A percentile compares a stretch with the other conserved stretches of the same genome.
Evolutionary conservation across 2,329 filamentous ascomycete genomes (phyloP).

Genomic region (Fonsecaea multimorphosa): DNA sequence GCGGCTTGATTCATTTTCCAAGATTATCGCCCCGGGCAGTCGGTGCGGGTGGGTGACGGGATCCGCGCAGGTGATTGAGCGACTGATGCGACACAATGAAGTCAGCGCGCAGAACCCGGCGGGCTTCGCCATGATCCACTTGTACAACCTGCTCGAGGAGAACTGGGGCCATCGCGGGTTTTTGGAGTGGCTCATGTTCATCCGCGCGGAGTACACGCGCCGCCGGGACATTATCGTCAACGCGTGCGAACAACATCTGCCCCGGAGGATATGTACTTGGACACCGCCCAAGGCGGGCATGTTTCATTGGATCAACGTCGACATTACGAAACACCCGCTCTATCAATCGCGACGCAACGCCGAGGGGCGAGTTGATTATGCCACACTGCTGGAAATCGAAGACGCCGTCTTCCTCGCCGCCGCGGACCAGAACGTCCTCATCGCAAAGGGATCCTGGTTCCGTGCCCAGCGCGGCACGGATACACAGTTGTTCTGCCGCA

Average conservation of each 20-base stretch:
- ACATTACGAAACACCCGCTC: slow-evolving; percentile 53
- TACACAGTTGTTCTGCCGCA: slow-evolving; percentile 80
- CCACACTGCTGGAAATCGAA: slow-evolving; percentile 65
- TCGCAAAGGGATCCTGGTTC: slow-evolving; percentile 92
- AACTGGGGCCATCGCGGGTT: slow-evolving; percentile 93
- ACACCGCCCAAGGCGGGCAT: slow-evolving; percentile 82
- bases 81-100: slow-evolving; percentile 82
- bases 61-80: slow-evolving; percentile 80
- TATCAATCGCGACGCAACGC: slow-evolving; percentile 20
- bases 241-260: slow-evolving; percentile 80
- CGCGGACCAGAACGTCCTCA: slow-evolving; percentile 77
- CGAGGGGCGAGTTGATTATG: slow-evolving; percentile 41
- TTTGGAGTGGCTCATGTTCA: slow-evolving; percentile 82
- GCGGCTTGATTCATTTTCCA: slow-evolving; percentile 91
- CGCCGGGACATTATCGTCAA: slow-evolving; percentile 77
- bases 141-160: slow-evolving; percentile 91
- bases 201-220: slow-evolving; percentile 80
- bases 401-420: slow-evolving; percentile 82
- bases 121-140: slow-evolving; percentile 80
- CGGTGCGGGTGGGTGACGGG: slow-evolving; percentile 89
- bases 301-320: slow-evolving; percentile 69
- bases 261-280: slow-evolving; percentile 78
- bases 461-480: slow-evolving; percentile 68
- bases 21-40: slow-evolving; percentile 83
- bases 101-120: slow-evolving; percentile 82